Evolutionary conservation across 192 early-diverging fungal species (phyloP), one percentile per base, ranked within the genome.

Genomic region (Kappamyces sp.): DNA sequence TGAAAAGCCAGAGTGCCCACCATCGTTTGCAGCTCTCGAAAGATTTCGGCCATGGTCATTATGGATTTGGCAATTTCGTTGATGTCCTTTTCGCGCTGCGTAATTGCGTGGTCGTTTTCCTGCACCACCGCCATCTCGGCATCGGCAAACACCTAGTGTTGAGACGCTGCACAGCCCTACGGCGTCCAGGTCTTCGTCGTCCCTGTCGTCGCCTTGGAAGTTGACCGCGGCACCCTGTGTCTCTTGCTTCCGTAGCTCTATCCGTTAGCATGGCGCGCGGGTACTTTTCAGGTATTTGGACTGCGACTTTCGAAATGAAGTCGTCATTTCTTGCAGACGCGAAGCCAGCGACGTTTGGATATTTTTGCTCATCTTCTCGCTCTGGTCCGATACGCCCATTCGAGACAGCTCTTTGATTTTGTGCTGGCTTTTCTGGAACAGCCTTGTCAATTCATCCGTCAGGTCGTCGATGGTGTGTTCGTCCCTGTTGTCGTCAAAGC

Each of bases 61-160:
- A 98, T 94, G 14, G 91, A 91, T 64, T 91, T 84, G 43, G 88
- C 91, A 62, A 98, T 96, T 48, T 95, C 79, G 49, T 87, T 88
- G 60, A 98, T 86, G 67, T 96, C 96, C 42, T 81, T 74, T 66
- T 98, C 96, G 39, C 96, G 81, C 58, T 94, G 79, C 4, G 84
- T 74, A 40, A 96, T 87, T 2, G 71, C 72, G 1, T 67, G 70
- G 50, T 94, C 90, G 48, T 88, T 94, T 41, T 80, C 76, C 70
- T 87, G 84, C 32, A 91, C 73, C 33, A 79, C 66, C 45, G 76
- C 79, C 53, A 90, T 71, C 64, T 98, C 93, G 52, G 87, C 85
- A 68, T 88, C 87, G 1, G 92, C 91, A 62, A 98, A 88, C 9
- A 84, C 85, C 86, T 89, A 61, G 45, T 30, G 47, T 49, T 35